phyloP scores from a whole-genome alignment of 2,329 filamentous ascomycete species.

The Zymoseptoria brevis region DNA sequence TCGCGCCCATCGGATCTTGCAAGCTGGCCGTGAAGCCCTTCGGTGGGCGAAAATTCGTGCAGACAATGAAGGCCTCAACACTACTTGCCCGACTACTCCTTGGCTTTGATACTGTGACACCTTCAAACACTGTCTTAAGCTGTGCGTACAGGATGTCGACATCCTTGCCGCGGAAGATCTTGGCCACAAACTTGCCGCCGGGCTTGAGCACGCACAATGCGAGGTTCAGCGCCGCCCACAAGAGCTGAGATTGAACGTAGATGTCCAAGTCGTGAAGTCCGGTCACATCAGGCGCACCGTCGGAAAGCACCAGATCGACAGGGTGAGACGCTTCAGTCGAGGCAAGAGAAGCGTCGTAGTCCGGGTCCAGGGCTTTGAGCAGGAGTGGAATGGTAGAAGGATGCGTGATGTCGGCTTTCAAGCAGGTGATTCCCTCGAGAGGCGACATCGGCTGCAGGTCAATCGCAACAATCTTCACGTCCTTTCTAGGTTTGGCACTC shows the following conservation, averaged over 20 bases:
- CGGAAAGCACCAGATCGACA: constrained; percentile 89
- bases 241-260: constrained; percentile 90
- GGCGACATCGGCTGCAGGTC: constrained; percentile 95
- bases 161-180: constrained; percentile 91
- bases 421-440: constrained; percentile 80
- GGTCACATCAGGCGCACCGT: constrained; percentile 93
- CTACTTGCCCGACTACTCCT: constrained; percentile 91
- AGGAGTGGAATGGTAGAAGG: constrained; percentile 88
- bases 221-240: constrained; percentile 89
- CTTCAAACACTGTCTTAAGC: constrained; percentile 80
- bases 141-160: constrained; percentile 95
- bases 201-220: constrained; percentile 86
- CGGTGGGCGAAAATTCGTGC: constrained; percentile 78
- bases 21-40: constrained; percentile 66
- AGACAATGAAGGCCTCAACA: constrained; percentile 94
- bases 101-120: constrained; percentile 86
- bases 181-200: constrained; percentile 93
- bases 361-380: constrained; percentile 72
- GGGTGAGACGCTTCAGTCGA: constrained; percentile 54
- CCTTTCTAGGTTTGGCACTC: constrained; percentile 16
- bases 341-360: constrained; percentile 33
- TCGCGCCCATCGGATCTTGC: constrained; percentile 62
- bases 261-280: constrained; percentile 96
- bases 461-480: constrained; percentile 91
- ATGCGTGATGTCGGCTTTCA: constrained; percentile 95